Percentiles rank a stretch among this genome's conserved stretches.
phyloP scores from a whole-genome alignment of 306 rosid genomes.

The Acacia acuminata region DNA sequence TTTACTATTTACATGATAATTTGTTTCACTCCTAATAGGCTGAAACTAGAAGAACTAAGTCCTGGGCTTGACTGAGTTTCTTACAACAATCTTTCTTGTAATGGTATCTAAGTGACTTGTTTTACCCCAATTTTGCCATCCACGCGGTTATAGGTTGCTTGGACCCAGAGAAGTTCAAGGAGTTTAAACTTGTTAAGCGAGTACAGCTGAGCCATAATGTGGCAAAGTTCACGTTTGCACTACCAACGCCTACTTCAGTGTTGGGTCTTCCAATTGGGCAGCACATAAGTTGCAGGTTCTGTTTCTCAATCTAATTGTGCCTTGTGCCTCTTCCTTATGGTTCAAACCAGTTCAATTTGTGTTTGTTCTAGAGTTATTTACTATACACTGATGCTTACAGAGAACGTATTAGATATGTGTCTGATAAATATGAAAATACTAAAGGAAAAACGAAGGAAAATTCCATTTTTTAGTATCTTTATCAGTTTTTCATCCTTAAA shows the following conservation, averaged over 20 bases:
- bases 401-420: not conserved
- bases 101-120: not conserved
- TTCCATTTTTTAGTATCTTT: not conserved
- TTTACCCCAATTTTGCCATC: not conserved
- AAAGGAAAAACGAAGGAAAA: not conserved
- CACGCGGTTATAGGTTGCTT: conserved; percentile 53
- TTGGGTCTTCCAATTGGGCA: conserved; percentile 99
- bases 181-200: conserved; percentile 79
- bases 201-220: conserved; percentile 93
- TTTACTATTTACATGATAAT: not conserved
- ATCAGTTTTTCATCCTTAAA: conserved; percentile 7
- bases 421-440: not conserved
- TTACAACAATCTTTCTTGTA: not conserved
- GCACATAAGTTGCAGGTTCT: conserved; percentile 96
- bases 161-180: conserved; percentile 75
- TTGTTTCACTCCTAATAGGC: not conserved
- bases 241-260: conserved; percentile 77
- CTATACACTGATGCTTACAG: not conserved
- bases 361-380: not conserved
- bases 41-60: not conserved
- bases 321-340: conserved; percentile 2
- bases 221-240: conserved; percentile 85
- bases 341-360: not conserved
- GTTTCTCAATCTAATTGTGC: conserved; percentile 21
- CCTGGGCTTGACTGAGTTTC: not conserved